A percentile compares a stretch with the other conserved stretches of the same genome.
phyloP scores from a whole-genome alignment of 2,329 filamentous ascomycete species.

The Pseudonectria buxi region DNA sequence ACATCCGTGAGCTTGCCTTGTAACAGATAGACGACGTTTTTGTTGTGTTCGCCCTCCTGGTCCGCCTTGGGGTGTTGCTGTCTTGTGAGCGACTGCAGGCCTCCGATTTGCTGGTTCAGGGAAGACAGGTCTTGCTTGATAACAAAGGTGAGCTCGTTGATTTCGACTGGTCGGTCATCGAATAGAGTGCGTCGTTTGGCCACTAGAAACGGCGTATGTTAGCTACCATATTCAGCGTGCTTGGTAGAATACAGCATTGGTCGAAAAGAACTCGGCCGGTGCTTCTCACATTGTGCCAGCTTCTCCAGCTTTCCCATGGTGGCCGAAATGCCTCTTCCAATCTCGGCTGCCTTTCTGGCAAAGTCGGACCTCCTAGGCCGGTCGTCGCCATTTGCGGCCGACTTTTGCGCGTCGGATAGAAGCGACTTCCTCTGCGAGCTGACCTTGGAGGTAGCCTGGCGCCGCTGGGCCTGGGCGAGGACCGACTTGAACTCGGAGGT shows the following conservation, averaged over 20 bases:
- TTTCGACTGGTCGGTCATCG: conserved; percentile 92
- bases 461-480: conserved; percentile 75
- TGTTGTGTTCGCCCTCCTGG: conserved; percentile 95
- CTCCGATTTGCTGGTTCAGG: conserved; percentile 78
- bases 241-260: not conserved
- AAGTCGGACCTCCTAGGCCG: conserved; percentile 76
- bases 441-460: conserved; percentile 68
- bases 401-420: conserved; percentile 66
- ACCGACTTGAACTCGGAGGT: conserved; percentile 94
- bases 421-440: conserved; percentile 76
- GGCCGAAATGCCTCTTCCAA: conserved; percentile 81
- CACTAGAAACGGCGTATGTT: conserved; percentile 41
- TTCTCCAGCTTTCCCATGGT: conserved; percentile 96
- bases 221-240: conserved; percentile 4
- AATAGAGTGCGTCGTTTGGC: conserved; percentile 97
- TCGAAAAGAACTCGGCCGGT: not conserved
- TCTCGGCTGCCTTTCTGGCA: conserved; percentile 82
- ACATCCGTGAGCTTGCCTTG: conserved; percentile 91
- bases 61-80: conserved; percentile 66
- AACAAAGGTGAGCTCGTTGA: conserved; percentile 92
- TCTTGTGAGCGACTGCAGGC: conserved; percentile 69
- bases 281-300: conserved; percentile 65
- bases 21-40: conserved; percentile 88
- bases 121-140: conserved; percentile 94
- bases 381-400: conserved; percentile 47